Evolutionary conservation across 2,329 filamentous ascomycete genomes (phyloP), one percentile per base, ranked within the genome.

Genomic region (Aspergillus spinulosporus): DNA sequence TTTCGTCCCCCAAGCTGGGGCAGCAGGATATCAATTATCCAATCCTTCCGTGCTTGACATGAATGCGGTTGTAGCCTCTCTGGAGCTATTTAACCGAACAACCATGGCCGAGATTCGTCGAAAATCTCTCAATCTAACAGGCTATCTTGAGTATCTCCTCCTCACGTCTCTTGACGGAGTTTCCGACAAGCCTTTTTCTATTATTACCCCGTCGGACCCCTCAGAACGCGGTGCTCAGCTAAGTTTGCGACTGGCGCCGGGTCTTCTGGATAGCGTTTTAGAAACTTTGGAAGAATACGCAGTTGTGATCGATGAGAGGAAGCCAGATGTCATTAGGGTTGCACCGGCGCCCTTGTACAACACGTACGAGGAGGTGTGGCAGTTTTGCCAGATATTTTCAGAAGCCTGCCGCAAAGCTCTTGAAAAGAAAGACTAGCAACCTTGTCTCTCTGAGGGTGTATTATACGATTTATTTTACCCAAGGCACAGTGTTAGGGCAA

Each of bases 291-390:
- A 89, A 63, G 80, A 83, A 9, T 81, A 83, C 1, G 89, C 88
- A 1, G 85, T 94, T 2, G 82, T 95, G 1, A 85, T 89, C 37
- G 92, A 96, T 69, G 89, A 94, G 80, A 80, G 92, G 57, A 90
- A 89, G 71, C 92, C 92, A 1, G 87, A 92, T 68, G 92, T 96
- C 12, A 87, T 96, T 49, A 80, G 92, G 1, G 85, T 95, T 1
- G 90, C 92, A 1, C 92, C 92, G 1, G 88, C 89, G 42, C 91
- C 92, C 6, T 72, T 96, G 62, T 96, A 96, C 74, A 93, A 93
- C 66, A 85, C 83, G 0, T 95, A 89, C 69, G 79, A 80, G 58
- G 92, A 96, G 64, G 86, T 92, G 5, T 85, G 75, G 76, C 70
- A 74, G 12, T 90, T 90, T 67, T 80, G 77, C 50, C 71, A 73